A percentile compares a stretch with the other conserved stretches of the same genome.
These are phyloP conservation scores for Leccinum subtestaceum DNA, from an alignment of 768 basidiomycete species.

Conservation along the genomic window DNA sequence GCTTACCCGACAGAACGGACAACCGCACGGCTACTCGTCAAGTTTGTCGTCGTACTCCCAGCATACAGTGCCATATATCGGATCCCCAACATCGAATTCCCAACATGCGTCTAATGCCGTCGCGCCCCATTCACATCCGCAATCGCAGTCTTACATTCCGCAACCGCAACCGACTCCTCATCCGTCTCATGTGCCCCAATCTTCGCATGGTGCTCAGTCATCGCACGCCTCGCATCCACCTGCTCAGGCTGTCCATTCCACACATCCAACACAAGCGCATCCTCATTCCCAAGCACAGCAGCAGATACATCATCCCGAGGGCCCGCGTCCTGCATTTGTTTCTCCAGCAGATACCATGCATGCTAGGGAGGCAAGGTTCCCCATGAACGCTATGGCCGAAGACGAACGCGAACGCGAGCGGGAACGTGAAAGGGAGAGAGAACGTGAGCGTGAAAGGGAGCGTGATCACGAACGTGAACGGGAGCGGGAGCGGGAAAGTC, in stretches of 20 bases:
- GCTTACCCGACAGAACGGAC: conserved; percentile 18
- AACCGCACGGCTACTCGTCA: conserved; percentile 18
- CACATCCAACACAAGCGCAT: conserved; percentile 28
- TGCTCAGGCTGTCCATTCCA: conserved; percentile 14
- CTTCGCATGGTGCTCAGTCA: conserved; percentile 15
- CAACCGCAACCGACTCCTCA: conserved; percentile 11
- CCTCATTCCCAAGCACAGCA: conserved; percentile 28
- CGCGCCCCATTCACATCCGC: conserved; percentile 20
- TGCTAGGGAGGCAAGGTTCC: conserved; percentile 21
- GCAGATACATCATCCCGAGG: conserved; percentile 26
- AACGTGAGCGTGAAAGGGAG: conserved; percentile 12
- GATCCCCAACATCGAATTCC: conserved; percentile 18
- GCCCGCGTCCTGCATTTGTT: conserved; percentile 22
- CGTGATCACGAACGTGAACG: conserved; percentile 20
- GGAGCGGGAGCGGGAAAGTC: conserved; percentile 17
- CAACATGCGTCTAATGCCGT: conserved; percentile 12
- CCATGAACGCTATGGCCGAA: conserved; percentile 8
- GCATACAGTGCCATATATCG: conserved; percentile 14
- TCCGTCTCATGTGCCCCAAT: conserved; percentile 13
- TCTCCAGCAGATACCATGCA: conserved; percentile 32
- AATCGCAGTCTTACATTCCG: conserved; percentile 28
- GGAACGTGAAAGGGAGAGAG: conserved; percentile 1
- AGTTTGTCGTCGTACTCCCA: conserved; percentile 16
- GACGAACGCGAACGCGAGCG: conserved; percentile 25
- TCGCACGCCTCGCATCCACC: conserved; percentile 16